Evolutionary conservation across 208 protist genomes (phyloP), one percentile per base, ranked within the genome.

Genomic region (Leishmania major): DNA sequence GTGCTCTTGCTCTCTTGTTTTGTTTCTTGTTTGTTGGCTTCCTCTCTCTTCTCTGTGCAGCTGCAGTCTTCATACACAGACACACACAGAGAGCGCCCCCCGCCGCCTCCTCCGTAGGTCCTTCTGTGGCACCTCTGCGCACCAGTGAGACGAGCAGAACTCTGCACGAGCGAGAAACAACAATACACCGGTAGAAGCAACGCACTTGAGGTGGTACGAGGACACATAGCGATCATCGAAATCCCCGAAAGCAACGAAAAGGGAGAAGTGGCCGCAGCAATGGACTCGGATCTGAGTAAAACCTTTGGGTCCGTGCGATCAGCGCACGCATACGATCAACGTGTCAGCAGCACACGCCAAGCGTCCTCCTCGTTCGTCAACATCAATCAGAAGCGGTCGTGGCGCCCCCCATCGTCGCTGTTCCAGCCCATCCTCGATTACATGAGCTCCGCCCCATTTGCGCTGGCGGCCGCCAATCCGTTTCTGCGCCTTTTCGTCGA

Each of bases 401-500:
- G 86, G 82, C 80, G 84, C 4, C 90, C 88, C 7, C 80, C 88
- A 35, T 83, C 81, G 49, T 77, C 67, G 37, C 64, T 91, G 11
- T 82, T 93, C 2, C 71, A 82, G 40, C 75, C 79, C 6, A 75
- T 93, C 28, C 75, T 91, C 5, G 53, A 86, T 40, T 94, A 87
- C 77, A 90, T 94, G 74, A 53, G 70, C 43, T 6, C 78, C 15
- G 83, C 87, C 17, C 83, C 85, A 55, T 85, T 88, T 37, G 87
- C 79, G 43, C 89, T 87, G 57, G 90, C 77, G 3, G 86, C 82
- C 28, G 88, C 79, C 1, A 88, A 87, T 66, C 90, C 88, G 11
- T 82, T 81, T 80, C 75, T 90, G 17, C 86, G 90, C 66, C 84
- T 93, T 10, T 91, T 83, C 75, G 86, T 87, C 10, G 90, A 93